Conservation (phyloP, 164 flowering plant genomes). For the Annona cherimola region DNA sequence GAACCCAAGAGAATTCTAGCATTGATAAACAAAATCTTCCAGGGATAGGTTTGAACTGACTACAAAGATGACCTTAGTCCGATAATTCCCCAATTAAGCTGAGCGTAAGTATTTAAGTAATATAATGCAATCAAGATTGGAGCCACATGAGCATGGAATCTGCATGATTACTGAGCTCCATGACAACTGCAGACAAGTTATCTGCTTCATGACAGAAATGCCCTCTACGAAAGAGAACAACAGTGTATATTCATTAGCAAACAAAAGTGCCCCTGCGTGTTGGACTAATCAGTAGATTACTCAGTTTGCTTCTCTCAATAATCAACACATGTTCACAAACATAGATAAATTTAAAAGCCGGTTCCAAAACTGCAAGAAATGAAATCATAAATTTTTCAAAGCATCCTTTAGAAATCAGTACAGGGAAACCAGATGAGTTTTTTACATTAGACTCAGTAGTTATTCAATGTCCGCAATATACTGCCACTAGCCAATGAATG, state of each 20-base stretch:
- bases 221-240: background rate
- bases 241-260: too few relatives aligned
- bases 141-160: background rate
- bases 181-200: background rate
- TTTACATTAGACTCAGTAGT: background rate
- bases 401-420: background rate
- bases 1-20: background rate
- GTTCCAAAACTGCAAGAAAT: background rate
- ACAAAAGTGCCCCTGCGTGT: background rate
- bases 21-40: background rate
- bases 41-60: background rate
- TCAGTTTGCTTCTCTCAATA: background rate
- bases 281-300: background rate
- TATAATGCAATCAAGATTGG: background rate
- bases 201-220: background rate
- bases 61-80: background rate
- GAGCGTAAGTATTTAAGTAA: too few relatives aligned
- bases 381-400: background rate
- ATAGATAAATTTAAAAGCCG: background rate
- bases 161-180: background rate
- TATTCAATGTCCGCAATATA: background rate
- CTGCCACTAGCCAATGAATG: background rate
- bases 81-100: too few relatives aligned
- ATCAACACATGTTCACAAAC: background rate
- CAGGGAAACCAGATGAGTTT: background rate